Evolutionary conservation across 768 basidiomycete species (phyloP), one percentile per base, ranked within the genome.

Genomic region (Pulveroboletus sp.): DNA sequence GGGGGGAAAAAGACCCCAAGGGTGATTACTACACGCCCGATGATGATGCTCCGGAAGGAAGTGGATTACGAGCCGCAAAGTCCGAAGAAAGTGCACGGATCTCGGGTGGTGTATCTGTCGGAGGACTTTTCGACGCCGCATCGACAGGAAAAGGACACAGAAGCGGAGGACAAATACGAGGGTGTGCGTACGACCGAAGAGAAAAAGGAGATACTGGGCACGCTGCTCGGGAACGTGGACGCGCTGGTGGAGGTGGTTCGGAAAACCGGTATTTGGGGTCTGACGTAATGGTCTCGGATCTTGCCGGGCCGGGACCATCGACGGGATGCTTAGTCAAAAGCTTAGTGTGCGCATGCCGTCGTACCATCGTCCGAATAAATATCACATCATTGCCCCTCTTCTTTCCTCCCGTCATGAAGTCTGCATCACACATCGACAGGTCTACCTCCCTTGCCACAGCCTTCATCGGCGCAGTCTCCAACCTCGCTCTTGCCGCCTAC

Each of bases 201-300:
- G 70, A 93, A 93, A 73, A 91, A 86, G 67, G 81, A 82, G 63
- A 64, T 89, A 37, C 61, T 95, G 49, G 86, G 86, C 1, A 83
- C 79, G 38, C 85, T 93, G 81, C 68, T 95, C 37, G 92, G 90
- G 4, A 94, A 95, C 63, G 93, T 95, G 3, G 93, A 94, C 63
- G 86, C 88, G 26, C 75, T 95, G 10, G 89, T 95, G 6, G 89
- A 91, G 54, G 85, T 91, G 0, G 87, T 95, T 29, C 75, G 85
- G 53, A 87, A 83, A 67, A 89, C 89, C 0, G 90, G 91, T 0
- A 82, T 93, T 47, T 94, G 89, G 89, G 90, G 92, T 6, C 65
- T 91, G 48, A 81, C 68, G 29, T 79, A 62, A 51, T 20, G 3
- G 7, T 6, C 6, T 29, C 14, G 13, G 37, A 6, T 6, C 14